phyloP scores from a whole-genome alignment of 2,329 filamentous ascomycete genomes.

The Aspergillus transmontanensis region DNA sequence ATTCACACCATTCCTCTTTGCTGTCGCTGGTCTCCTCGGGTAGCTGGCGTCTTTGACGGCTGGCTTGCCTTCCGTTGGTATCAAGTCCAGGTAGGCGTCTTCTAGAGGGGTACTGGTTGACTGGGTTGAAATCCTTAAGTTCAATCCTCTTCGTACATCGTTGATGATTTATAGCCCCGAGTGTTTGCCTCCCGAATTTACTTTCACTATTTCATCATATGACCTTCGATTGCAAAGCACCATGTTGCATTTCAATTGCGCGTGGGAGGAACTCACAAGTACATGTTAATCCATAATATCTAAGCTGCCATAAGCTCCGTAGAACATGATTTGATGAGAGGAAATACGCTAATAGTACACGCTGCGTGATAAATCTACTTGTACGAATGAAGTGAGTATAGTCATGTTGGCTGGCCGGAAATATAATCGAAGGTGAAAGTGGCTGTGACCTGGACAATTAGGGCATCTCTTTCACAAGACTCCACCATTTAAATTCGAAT shows the following conservation, averaged over 20 bases:
- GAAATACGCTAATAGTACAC: neutral
- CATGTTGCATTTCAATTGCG: neutral
- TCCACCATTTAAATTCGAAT: neutral
- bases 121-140: neutral
- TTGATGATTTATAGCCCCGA: constrained; percentile 16
- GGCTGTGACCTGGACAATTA: neutral
- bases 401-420: neutral
- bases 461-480: neutral
- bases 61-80: too few species aligned
- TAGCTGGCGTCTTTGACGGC: neutral
- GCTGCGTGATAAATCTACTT: neutral
- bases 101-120: neutral
- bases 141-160: neutral
- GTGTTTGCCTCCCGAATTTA: constrained; percentile 3
- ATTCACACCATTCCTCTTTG: neutral
- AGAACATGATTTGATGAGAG: neutral
- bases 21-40: neutral
- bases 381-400: neutral
- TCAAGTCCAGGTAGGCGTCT: neutral
- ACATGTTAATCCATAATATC: neutral
- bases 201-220: neutral
- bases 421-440: neutral
- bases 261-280: neutral
- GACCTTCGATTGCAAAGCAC: neutral
- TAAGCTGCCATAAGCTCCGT: neutral